phyloP scores from a whole-genome alignment of 345 rosid species.

The Salix caprea region DNA sequence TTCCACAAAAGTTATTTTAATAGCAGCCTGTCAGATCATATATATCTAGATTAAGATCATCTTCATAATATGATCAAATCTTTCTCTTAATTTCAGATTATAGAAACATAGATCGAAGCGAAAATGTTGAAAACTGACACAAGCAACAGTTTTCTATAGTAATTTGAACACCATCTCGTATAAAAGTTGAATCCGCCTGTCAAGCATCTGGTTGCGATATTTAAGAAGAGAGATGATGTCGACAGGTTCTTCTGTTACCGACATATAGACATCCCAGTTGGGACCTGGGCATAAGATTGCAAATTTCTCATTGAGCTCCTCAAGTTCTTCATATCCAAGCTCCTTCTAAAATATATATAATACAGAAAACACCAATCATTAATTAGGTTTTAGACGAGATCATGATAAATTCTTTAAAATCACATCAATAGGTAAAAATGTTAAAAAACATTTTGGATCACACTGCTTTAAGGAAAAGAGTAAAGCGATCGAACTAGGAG shows the following conservation, averaged over 20 bases:
- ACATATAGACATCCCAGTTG: neutral
- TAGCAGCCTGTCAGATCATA: neutral
- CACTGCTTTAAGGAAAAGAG: no score
- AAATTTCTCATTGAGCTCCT: neutral
- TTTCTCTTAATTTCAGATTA: no score
- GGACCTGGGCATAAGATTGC: neutral
- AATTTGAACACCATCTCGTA: neutral
- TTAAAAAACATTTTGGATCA: neutral
- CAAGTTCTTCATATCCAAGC: neutral
- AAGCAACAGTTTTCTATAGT: neutral
- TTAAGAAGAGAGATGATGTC: neutral
- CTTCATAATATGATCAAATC: no score
- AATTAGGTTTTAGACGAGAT: neutral
- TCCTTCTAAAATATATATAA: no score
- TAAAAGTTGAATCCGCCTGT: neutral
- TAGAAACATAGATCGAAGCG: no score
- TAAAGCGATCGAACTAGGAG: neutral
- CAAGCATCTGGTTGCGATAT: neutral
- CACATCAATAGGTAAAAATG: neutral
- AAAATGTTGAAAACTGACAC: neutral
- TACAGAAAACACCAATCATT: neutral
- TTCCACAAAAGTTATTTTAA: neutral
- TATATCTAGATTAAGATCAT: no score
- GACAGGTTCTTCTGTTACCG: neutral
- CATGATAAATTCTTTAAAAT: neutral